Evolutionary conservation across 164 flowering plant genomes (phyloP).

Genomic region (Warburgia ugandensis): DNA sequence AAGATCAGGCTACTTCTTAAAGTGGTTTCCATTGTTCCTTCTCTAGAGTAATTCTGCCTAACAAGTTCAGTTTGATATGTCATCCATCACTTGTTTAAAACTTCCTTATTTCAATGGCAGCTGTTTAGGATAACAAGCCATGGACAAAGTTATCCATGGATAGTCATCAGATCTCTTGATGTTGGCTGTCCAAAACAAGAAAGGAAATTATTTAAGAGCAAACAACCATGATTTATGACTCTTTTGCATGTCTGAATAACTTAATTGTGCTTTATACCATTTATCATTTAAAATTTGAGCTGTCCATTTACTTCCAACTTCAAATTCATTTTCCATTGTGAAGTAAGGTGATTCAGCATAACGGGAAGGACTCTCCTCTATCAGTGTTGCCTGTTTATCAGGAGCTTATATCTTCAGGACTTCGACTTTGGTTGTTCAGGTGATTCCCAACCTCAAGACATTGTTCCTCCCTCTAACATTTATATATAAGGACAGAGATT

Average conservation of each 20-base stretch:
- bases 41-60: too few species aligned
- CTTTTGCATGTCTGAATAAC: too few species aligned
- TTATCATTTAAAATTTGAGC: not conserved
- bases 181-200: not conserved
- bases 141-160: not conserved
- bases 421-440: conserved; percentile 97
- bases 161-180: not conserved
- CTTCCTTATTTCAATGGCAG: too few species aligned
- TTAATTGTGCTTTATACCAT: not conserved
- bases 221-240: too few species aligned
- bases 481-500: too few species aligned
- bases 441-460: conserved; percentile 23
- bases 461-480: too few species aligned
- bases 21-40: too few species aligned
- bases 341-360: conserved; percentile 40
- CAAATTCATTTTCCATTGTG: conserved; percentile 12
- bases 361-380: conserved; percentile 77
- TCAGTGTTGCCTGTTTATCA: conserved; percentile 60
- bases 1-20: not conserved
- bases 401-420: conserved; percentile 67
- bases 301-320: not conserved
- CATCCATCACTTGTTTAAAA: too few species aligned
- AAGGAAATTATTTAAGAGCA: not conserved
- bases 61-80: too few species aligned
- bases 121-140: too few species aligned